Evolutionary conservation across 2,329 filamentous ascomycete species (phyloP), one percentile per base, ranked within the genome.

Genomic region (Fusarium virguliforme): DNA sequence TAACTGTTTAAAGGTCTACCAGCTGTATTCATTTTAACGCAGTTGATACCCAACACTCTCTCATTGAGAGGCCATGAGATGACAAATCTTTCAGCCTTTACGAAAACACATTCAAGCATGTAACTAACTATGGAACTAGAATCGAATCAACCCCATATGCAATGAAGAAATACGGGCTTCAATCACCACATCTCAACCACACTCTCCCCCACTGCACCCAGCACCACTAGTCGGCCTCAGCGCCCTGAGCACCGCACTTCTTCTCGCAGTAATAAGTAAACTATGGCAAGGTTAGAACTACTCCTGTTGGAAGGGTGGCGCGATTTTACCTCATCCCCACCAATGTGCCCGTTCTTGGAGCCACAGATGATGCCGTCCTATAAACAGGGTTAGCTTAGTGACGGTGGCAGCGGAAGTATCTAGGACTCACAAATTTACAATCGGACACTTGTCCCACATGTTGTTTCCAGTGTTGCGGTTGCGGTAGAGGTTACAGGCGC

Each of bases 391-490:
- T 5, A 54, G 51, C 13, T 1, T 3, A 8, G 15, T n/a, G 13
- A 12, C 6, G 4, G 24, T 37, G 8, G 8, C 18, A 37, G 15
- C 4, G 5, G 13, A 9, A 15, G 18, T 5, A 54, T 10, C 10
- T 4, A 13, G 7, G 26, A 30, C 55, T 55, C 32, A 64, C 56
- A 6, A 54, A 54, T 8, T 6, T 60, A 26, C 50, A 64, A n/a
- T 64, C 56, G n/a, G 62, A 40, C 56, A 64, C 13, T 30, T 54
- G 12, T 64, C 48, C 56, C 62, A 60, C 22, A 41, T 50, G 6
- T 64, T 54, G 8, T 28, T 53, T 3, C 62, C 55, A 26, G 64
- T 63, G 38, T 66, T 59, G 35, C 64, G 64, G 6, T 34, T 59
- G 3, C 18, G 38, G 37, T 63, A 66, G 22, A 26, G 35, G n/a